A percentile compares a stretch with the other conserved stretches of the same genome.
Evolutionary conservation across 441 rosid genomes (phyloP).

Genomic region (Raphanus hybrid): DNA sequence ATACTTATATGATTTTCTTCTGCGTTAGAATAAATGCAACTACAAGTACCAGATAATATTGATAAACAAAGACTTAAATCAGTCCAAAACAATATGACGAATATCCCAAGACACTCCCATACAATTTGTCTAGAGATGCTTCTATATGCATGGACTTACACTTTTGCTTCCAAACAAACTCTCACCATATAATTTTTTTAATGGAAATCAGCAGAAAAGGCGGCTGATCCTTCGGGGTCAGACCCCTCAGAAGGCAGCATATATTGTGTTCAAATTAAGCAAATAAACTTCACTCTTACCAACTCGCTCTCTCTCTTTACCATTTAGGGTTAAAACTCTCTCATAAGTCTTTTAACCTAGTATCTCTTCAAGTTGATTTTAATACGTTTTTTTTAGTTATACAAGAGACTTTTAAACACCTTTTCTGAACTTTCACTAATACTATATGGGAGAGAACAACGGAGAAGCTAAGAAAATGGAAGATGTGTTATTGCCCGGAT

Average conservation of each 20-base stretch:
- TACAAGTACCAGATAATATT: neutral
- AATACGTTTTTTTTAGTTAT: neutral
- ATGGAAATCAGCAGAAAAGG: conserved; percentile 63
- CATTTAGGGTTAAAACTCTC: conserved; percentile 20
- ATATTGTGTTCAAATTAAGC: conserved; percentile 57
- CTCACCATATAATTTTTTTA: neutral
- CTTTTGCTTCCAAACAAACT: conserved; percentile 21
- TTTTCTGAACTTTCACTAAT: neutral
- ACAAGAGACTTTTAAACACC: neutral
- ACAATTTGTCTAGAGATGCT: conserved; percentile 10
- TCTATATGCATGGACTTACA: conserved; percentile 20
- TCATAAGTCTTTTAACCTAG: neutral
- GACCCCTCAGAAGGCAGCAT: conserved; percentile 70
- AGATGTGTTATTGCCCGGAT: conserved; percentile 70
- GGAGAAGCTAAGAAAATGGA: conserved; percentile 39
- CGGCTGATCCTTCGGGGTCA: conserved; percentile 88
- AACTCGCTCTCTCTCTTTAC: conserved; percentile 20
- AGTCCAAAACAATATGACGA: neutral
- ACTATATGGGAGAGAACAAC: conserved; percentile 2
- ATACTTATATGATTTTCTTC: conserved; percentile 6
- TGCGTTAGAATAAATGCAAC: neutral
- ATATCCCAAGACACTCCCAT: conserved; percentile 19
- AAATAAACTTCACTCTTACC: conserved; percentile 37
- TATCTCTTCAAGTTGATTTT: neutral
- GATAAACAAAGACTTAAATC: conserved; percentile 17